Conservation (phyloP, 1,284 basidiomycete species). For the Ustilago lituana region DNA sequence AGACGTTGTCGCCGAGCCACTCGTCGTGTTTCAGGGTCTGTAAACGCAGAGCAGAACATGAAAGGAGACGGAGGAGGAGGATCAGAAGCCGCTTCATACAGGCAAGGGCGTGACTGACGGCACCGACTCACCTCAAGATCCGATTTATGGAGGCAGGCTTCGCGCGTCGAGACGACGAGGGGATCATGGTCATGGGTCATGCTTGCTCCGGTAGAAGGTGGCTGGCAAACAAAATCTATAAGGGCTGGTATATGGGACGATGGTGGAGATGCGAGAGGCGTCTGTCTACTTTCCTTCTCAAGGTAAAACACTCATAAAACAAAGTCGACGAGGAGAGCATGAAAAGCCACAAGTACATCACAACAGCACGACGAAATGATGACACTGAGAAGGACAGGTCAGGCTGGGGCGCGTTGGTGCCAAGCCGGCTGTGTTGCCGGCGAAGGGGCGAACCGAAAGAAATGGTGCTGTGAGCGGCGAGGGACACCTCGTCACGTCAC, state of each 20-base stretch:
- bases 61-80: too few relatives aligned
- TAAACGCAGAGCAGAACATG: neutral
- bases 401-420: too few relatives aligned
- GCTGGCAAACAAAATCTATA: too few relatives aligned
- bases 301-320: too few relatives aligned
- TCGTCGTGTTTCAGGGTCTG: conserved; percentile 37
- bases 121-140: conserved; percentile 32
- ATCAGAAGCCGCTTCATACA: neutral
- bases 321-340: too few relatives aligned
- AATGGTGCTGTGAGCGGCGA: too few relatives aligned
- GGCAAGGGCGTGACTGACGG: too few relatives aligned
- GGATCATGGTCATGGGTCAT: conserved; percentile 20
- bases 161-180: conserved; percentile 31
- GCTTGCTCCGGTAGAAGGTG: neutral
- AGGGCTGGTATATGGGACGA: neutral
- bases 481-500: conserved; percentile 1
- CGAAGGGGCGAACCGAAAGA: too few relatives aligned
- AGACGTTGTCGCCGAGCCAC: conserved; percentile 45
- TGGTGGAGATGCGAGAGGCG: neutral
- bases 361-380: neutral
- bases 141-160: conserved; percentile 35
- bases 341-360: too few relatives aligned
- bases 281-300: too few relatives aligned
- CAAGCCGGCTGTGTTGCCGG: too few relatives aligned
- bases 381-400: conserved; percentile 1